Base-by-base conservation (phyloP, 192 early-diverging fungal species). In the Umbelopsis isabellina region DNA sequence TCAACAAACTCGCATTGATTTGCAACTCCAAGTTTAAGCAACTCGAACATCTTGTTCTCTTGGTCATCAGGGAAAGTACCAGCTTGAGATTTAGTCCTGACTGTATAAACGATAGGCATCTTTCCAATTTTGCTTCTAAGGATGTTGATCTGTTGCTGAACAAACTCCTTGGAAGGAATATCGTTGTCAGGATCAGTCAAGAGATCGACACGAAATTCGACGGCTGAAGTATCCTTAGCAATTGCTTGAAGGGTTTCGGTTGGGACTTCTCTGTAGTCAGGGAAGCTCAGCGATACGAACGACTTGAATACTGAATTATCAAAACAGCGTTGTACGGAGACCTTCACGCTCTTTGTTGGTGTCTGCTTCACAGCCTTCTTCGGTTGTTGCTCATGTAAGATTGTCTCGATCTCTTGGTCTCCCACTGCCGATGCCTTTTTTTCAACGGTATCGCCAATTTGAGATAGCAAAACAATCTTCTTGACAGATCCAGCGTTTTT, bases 1-100 rank as follows among this genome's bases (percentile, higher is more conserved):
- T 98, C 97, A 15, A 99, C 81, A 75, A 91, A 96, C 78, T 97
- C 96, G 76, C 93, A 91, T 21, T 95, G 95, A 91, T 93, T 94
- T 47, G 83, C 81, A n/a, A 94, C 46, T 10, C 89, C 96, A 23
- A 80, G 72, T 10, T 80, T 68, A 37, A 97, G 69, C 9, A 98
- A 79, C 3, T 79, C 80, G 22, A 85, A 79, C 82, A 91, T 82
- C 16, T 80, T 80, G 22, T 88, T 76, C 18, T 78, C 53, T 6
- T 83, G 81, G 6, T 84, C 79, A 16, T 87, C 85, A 1, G 88
- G 86, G 82, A 93, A 98, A 13, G 83, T 86, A 33, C 96, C 96
- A 46, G 92, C 96, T 80, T 99, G 97, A 21, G 85, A 82, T 53
- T 74, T 67, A 0, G 97, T 93, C 41, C 97, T 85, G 8, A 99